Base-by-base conservation (phyloP, 2,329 filamentous ascomycete species). In the Alternaria consortialis region DNA sequence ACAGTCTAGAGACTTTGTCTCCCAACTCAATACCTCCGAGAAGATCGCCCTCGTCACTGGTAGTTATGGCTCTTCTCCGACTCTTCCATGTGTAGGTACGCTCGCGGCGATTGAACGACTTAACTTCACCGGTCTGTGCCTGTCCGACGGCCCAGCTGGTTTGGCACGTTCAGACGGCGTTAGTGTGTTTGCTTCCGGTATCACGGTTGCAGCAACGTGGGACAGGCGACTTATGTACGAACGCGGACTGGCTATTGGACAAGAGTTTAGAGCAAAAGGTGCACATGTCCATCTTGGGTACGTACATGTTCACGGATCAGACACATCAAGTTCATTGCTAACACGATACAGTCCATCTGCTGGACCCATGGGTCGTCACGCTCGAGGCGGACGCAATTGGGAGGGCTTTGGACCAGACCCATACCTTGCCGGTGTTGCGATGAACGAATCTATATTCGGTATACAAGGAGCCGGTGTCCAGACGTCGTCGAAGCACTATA, bases 401-500 rank as follows among this genome's bases (percentile, higher is more conserved):
- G 81, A 83, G 71, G 81, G 79, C 0, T 81, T 76, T 39, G 72
- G 74, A 3, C 73, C 73, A 0, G 83, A 84, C 62, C 74, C 81
- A 0, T 78, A 77, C 48, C 74, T 84, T 15, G 77, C 78, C 32
- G 83, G 80, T 11, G 73, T 79, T 15, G 67, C 77, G 0, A 75
- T 79, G 46, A 73, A 69, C 13, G 67, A 77, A 23, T 79, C 77
- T 0, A 77, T 83, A 29, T 61, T 67, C 25, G 77, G 80, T 9
- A 76, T 80, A 25, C 77, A 82, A 50, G 72, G 72, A 40, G 71
- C 69, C 15, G 80, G 81, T 23, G 82, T 83, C 6, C 74, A 82
- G 52, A 73, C 78, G 8, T 76, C 73, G 36, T 75, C 77, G 4
- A 80, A 88, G 73, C 87, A 90, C 64, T 84, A 83, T 44, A 85